Conservation (phyloP, 2,329 filamentous ascomycete species). For the Leptographium galeiforme region DNA sequence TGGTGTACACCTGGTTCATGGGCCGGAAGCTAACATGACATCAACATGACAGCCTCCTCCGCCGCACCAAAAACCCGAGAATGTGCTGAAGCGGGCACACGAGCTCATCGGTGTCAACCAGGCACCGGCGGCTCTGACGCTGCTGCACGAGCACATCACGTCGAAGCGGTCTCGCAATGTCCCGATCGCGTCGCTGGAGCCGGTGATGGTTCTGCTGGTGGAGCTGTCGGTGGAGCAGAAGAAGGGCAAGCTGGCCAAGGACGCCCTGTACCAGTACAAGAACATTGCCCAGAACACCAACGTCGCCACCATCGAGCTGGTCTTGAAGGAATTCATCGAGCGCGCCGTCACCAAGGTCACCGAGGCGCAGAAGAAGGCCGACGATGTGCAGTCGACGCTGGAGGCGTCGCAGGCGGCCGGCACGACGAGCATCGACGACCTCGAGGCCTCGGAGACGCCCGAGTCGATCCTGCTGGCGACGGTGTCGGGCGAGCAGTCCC, state of each 20-base stretch:
- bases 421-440: slow-evolving; percentile 72
- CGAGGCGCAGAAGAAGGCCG: slow-evolving; percentile 87
- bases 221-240: slow-evolving; percentile 93
- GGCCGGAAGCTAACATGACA: background rate
- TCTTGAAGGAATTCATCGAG: slow-evolving; percentile 96
- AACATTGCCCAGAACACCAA: slow-evolving; percentile 99
- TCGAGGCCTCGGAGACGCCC: slow-evolving; percentile 93
- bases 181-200: slow-evolving; percentile 89
- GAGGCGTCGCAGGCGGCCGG: slow-evolving; percentile 51
- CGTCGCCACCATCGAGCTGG: slow-evolving; percentile 92
- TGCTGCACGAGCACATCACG: slow-evolving; percentile 98
- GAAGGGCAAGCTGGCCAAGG: slow-evolving; percentile 97
- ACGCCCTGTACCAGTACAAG: slow-evolving; percentile 98
- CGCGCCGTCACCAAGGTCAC: slow-evolving; percentile 93
- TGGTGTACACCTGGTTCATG: too few species aligned
- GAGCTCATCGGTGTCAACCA: slow-evolving; percentile 98
- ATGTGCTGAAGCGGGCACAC: slow-evolving; percentile 95
- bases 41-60: slow-evolving; percentile 56
- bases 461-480: slow-evolving; percentile 97
- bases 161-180: slow-evolving; percentile 97
- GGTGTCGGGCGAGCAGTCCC: slow-evolving; percentile 93
- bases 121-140: slow-evolving; percentile 76
- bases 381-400: slow-evolving; percentile 80
- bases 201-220: slow-evolving; percentile 95
- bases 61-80: slow-evolving; percentile 95